Conservation (phyloP, 768 basidiomycete species). For the Plicaturopsis crispa region DNA sequence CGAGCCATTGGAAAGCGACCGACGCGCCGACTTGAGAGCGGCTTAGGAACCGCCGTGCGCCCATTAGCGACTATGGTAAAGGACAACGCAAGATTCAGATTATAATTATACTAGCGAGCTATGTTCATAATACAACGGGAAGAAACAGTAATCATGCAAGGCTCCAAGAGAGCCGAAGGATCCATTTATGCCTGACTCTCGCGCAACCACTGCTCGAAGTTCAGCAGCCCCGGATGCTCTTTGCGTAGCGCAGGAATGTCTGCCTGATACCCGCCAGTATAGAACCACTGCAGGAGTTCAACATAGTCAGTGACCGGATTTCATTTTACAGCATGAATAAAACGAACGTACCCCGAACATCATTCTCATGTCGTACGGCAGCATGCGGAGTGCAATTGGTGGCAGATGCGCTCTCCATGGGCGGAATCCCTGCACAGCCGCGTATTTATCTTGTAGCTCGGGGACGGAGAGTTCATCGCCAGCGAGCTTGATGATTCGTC, state of each 20-base stretch:
- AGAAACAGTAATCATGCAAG: too few species aligned
- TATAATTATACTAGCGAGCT: too few species aligned
- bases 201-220: neutral
- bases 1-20: too few species aligned
- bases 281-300: neutral
- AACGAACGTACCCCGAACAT: neutral
- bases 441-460: neutral
- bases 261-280: neutral
- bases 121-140: too few species aligned
- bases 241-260: neutral
- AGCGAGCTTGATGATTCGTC: neutral
- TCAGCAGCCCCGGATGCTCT: neutral
- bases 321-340: neutral
- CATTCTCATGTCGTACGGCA: neutral
- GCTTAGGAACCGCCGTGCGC: too few species aligned
- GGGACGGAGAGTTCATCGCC: neutral
- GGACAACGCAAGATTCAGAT: too few species aligned
- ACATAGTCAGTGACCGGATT: neutral
- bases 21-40: too few species aligned
- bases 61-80: too few species aligned
- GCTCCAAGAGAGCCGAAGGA: too few species aligned
- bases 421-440: neutral
- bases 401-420: neutral
- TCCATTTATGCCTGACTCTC: too few species aligned
- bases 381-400: neutral